phyloP scores from a whole-genome alignment of 257 asterid genomes.

The Nicotiana knightiana region DNA sequence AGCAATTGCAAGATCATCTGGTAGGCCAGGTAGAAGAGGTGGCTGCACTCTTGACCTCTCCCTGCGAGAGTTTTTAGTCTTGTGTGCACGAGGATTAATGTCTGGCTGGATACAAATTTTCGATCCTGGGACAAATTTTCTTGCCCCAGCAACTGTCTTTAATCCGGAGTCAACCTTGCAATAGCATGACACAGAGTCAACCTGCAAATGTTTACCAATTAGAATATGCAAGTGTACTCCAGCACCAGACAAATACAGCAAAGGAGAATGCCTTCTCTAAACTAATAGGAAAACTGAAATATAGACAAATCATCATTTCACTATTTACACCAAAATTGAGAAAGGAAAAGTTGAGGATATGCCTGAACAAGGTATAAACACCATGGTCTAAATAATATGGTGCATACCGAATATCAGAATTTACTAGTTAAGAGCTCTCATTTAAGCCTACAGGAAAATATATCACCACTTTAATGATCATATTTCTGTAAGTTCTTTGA shows the following conservation, averaged over 20 bases:
- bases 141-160: slow-evolving; percentile 44
- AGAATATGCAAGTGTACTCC: not conserved
- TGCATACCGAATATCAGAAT: not conserved
- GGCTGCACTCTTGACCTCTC: slow-evolving; percentile 44
- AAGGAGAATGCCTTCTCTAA: not conserved
- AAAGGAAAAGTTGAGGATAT: not conserved
- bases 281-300: not conserved
- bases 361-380: not conserved
- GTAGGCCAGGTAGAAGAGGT: slow-evolving; percentile 46
- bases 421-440: not conserved
- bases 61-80: slow-evolving; percentile 30
- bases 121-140: slow-evolving; percentile 45
- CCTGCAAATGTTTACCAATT: slow-evolving; percentile 22
- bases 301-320: not conserved
- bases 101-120: slow-evolving; percentile 48
- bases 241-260: not conserved
- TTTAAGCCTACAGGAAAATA: not conserved
- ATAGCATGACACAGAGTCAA: slow-evolving; percentile 46
- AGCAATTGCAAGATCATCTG: slow-evolving; percentile 51
- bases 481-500: not conserved
- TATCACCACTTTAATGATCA: not conserved
- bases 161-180: slow-evolving; percentile 47
- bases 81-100: slow-evolving; percentile 46
- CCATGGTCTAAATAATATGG: not conserved
- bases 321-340: not conserved